These are phyloP conservation scores for Kodamaea lidongshanica DNA, from an alignment of 805 yeast genomes.

Conservation along the genomic window DNA sequence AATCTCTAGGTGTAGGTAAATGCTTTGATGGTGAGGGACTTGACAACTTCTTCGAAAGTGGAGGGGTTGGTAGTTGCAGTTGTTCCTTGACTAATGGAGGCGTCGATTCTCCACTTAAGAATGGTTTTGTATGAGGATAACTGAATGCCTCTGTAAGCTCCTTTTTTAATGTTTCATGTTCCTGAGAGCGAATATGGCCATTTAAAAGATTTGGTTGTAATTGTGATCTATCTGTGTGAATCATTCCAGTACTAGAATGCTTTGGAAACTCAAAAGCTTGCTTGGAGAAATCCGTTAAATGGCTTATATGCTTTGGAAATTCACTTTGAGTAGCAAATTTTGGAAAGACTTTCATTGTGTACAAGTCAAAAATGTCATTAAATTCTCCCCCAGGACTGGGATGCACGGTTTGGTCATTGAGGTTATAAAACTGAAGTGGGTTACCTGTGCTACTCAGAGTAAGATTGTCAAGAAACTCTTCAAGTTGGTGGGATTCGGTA, in stretches of 20 bases:
- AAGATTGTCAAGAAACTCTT: slow-evolving; percentile 36
- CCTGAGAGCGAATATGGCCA: no score
- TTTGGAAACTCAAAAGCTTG: no score
- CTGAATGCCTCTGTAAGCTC: slow-evolving; percentile 31
- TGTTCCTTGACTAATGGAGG: slow-evolving; percentile 8
- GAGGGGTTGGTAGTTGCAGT: slow-evolving; percentile 5
- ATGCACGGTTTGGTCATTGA: slow-evolving; percentile 1
- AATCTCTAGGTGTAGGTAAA: slow-evolving; percentile 30
- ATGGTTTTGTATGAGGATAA: slow-evolving; percentile 17
- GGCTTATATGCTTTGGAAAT: no score
- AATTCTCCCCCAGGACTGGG: slow-evolving; percentile 7
- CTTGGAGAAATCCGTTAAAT: no score
- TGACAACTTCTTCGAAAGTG: slow-evolving; percentile 10
- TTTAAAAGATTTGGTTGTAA: no score
- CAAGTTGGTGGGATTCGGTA: slow-evolving; percentile 35
- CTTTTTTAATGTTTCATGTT: slow-evolving; percentile 17
- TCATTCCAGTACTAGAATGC: no score
- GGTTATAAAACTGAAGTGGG: slow-evolving; percentile 27
- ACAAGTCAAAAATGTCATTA: slow-evolving; percentile 22
- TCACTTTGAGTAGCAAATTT: no score
- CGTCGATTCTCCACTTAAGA: slow-evolving; percentile 5
- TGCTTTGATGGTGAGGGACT: slow-evolving; percentile 16
- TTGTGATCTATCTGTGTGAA: no score
- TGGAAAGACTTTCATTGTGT: slow-evolving; percentile 22
- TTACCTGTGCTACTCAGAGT: slow-evolving; percentile 22